Conservation (phyloP, 1,284 basidiomycete species). For the Trichosporon sp. region DNA sequence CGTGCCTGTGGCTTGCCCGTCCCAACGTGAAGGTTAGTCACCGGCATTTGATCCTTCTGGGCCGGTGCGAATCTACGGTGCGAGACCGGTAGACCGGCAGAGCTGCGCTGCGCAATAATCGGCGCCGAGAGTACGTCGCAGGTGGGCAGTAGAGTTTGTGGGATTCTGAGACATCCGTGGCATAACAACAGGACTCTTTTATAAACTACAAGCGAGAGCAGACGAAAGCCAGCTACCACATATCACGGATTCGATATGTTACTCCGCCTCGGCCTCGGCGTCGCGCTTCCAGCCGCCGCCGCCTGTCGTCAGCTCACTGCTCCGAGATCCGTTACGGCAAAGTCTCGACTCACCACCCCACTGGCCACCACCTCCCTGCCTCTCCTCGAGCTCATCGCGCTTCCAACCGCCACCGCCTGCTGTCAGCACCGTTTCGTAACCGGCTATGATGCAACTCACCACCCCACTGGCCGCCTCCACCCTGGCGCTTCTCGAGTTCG, state of each 20-base stretch:
- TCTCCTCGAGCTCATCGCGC: not conserved
- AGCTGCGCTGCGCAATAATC: not conserved
- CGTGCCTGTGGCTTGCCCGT: conserved; percentile 9
- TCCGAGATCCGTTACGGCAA: not conserved
- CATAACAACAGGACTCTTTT: conserved; percentile 2
- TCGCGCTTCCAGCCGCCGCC: conserved; percentile 5
- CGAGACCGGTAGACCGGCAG: not conserved
- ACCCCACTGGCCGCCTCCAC: conserved; percentile 3
- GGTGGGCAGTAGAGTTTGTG: not conserved
- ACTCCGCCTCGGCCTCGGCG: conserved; percentile 3
- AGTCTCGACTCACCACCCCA: not conserved
- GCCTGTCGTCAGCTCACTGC: not conserved
- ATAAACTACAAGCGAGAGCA: conserved; percentile 10
- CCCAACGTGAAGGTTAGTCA: conserved; percentile 3
- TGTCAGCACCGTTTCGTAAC: not conserved
- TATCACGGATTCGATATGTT: not conserved
- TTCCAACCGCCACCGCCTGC: conserved; percentile 16
- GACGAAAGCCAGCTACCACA: not conserved
- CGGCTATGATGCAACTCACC: not conserved
- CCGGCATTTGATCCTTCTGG: not conserved
- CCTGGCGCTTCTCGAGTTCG: not conserved
- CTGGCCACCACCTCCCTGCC: conserved; percentile 2
- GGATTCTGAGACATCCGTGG: not conserved
- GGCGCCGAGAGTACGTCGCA: not conserved
- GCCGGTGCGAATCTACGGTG: not conserved